Evolutionary conservation across 2,329 filamentous ascomycete species (phyloP).

Genomic region (Tolypocladium capitatum): DNA sequence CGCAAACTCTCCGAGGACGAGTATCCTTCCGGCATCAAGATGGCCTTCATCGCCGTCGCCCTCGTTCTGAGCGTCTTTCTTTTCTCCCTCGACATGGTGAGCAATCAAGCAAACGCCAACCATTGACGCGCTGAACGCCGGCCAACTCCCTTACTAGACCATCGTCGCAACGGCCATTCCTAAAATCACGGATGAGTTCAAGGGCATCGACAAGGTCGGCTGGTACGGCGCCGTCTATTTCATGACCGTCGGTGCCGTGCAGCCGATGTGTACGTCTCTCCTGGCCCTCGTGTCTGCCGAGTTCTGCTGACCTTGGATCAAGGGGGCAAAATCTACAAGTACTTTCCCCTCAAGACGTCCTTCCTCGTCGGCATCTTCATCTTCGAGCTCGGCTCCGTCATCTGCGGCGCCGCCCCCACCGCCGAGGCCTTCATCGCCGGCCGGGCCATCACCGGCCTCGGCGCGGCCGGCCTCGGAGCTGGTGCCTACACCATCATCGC

Average conservation of each 20-base stretch:
- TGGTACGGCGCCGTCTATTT: conserved; percentile 49
- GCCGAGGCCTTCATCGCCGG: conserved; percentile 12
- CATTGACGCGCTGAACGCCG: background rate
- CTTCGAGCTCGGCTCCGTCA: background rate
- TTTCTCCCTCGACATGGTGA: conserved; percentile 33
- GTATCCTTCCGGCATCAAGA: conserved; percentile 25
- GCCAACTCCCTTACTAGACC: conserved; percentile 21
- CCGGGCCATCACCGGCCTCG: conserved; percentile 31
- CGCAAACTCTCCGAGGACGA: conserved; percentile 16
- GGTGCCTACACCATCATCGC: conserved; percentile 38
- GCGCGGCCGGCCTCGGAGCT: conserved; percentile 32
- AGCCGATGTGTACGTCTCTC: conserved; percentile 24
- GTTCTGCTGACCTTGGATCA: conserved; percentile 16
- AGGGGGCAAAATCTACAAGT: conserved; percentile 6
- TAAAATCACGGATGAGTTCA: conserved; percentile 39
- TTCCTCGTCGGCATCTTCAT: background rate
- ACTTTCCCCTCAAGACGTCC: background rate
- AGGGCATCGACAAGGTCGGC: conserved; percentile 36
- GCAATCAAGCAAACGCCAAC: conserved; percentile 1
- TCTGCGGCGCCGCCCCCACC: background rate
- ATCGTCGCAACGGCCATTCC: conserved; percentile 46
- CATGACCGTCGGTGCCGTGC: conserved; percentile 31
- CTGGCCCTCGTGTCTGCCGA: too few species aligned
- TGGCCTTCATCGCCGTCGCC: conserved; percentile 31
- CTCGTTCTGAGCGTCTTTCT: conserved; percentile 35